A percentile compares a stretch with the other conserved stretches of the same genome.
Conservation (phyloP, 2,329 filamentous ascomycete genomes). For the Botryotinia narcissicola region DNA sequence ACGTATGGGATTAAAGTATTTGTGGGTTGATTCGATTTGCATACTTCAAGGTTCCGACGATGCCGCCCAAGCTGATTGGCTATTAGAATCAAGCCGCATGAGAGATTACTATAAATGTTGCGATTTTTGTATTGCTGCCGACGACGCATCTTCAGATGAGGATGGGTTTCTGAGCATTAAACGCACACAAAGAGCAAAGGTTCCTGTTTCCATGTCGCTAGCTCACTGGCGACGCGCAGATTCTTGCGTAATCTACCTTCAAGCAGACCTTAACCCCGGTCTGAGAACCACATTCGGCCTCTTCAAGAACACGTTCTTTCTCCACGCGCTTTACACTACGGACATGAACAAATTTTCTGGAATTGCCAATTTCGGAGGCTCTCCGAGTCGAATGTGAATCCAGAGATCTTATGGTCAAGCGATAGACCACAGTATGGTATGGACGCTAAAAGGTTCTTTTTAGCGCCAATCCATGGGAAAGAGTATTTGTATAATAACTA, state of each 20-base stretch:
- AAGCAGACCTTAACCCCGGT: background rate
- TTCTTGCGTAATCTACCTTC: background rate
- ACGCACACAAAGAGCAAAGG: background rate
- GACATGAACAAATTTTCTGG: background rate
- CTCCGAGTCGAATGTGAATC: background rate
- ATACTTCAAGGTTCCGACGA: background rate
- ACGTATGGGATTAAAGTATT: background rate
- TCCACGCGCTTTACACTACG: background rate
- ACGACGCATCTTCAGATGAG: background rate
- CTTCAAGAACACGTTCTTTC: background rate
- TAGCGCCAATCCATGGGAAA: background rate
- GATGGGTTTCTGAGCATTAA: background rate
- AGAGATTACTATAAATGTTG: background rate
- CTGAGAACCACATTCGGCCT: rapidly evolving
- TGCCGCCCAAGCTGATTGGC: background rate
- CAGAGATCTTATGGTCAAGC: background rate
- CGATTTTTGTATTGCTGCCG: background rate
- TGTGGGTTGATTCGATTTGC: background rate
- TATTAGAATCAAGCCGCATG: background rate
- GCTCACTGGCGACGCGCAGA: background rate
- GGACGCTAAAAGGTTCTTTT: background rate
- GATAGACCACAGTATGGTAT: background rate
- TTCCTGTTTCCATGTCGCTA: background rate
- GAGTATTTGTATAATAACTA: background rate
- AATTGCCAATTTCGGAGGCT: background rate